Conservation (phyloP, 352 stramenopile species). For the Phytophthora multivora region DNA sequence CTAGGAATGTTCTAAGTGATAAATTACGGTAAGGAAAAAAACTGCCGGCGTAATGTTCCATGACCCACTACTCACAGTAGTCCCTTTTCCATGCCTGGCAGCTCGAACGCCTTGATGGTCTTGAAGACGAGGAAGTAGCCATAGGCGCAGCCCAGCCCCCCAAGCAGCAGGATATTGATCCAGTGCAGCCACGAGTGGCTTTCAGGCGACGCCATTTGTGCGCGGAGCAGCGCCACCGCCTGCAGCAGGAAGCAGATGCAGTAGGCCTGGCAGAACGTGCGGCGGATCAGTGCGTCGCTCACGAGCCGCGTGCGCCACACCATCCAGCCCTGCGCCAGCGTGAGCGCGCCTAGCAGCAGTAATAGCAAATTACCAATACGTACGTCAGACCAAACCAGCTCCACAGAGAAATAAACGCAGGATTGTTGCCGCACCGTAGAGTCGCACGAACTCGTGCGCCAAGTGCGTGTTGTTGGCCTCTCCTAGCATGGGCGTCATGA, state of each 20-base stretch:
- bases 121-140: slow-evolving; percentile 88
- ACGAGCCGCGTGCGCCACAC: slow-evolving; percentile 87
- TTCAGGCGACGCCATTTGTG: slow-evolving; percentile 71
- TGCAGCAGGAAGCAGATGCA: slow-evolving; percentile 88
- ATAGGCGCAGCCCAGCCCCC: slow-evolving; percentile 66
- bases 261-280: slow-evolving; percentile 89
- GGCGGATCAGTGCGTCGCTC: slow-evolving; percentile 81
- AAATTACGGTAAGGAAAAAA: neutral
- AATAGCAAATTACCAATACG: neutral
- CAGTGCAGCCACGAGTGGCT: slow-evolving; percentile 84
- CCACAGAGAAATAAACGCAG: too few relatives aligned
- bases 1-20: neutral
- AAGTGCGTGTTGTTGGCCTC: slow-evolving; percentile 81
- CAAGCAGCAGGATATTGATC: slow-evolving; percentile 81
- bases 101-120: slow-evolving; percentile 89
- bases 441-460: slow-evolving; percentile 86
- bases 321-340: slow-evolving; percentile 84
- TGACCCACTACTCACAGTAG: too few relatives aligned
- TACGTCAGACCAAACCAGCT: neutral
- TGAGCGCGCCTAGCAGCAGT: slow-evolving; percentile 58
- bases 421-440: slow-evolving; percentile 59
- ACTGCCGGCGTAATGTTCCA: slow-evolving; percentile 3
- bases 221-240: slow-evolving; percentile 68
- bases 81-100: slow-evolving; percentile 69
- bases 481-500: slow-evolving; percentile 79